These are phyloP conservation scores for Cladophialophora carrionii DNA, from an alignment of 2,329 filamentous ascomycete genomes.

Conservation along the genomic window DNA sequence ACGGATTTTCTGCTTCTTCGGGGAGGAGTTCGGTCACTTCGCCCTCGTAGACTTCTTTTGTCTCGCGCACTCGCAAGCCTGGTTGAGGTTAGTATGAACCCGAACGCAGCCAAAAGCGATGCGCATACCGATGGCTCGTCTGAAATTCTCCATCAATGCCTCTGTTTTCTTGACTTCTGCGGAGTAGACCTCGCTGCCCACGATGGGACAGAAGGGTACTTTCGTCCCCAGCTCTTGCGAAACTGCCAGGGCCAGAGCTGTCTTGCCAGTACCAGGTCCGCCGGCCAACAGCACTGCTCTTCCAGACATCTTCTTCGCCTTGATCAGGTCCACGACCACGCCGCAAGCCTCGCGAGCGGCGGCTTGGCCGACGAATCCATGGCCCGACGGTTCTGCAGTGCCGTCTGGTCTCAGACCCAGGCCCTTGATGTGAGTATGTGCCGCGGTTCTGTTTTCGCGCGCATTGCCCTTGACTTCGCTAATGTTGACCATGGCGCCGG, in stretches of 20 bases:
- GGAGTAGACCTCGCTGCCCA: constrained; percentile 96
- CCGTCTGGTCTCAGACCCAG: constrained; percentile 86
- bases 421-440: constrained; percentile 97
- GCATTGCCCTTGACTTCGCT: constrained; percentile 93
- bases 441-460: constrained; percentile 93
- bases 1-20: constrained; percentile 95
- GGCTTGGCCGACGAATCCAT: constrained; percentile 87
- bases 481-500: constrained; percentile 73
- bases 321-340: constrained; percentile 93
- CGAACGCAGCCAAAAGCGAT: neutral
- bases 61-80: constrained; percentile 91
- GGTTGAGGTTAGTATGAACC: constrained; percentile 12
- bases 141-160: constrained; percentile 98
- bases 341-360: constrained; percentile 92
- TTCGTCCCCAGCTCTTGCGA: constrained; percentile 97
- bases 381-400: constrained; percentile 74
- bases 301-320: constrained; percentile 95
- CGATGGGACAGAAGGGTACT: constrained; percentile 97
- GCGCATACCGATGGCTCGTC: constrained; percentile 79
- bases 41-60: constrained; percentile 98
- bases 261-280: constrained; percentile 95
- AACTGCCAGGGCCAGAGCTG: constrained; percentile 89
- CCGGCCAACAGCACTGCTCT: constrained; percentile 90
- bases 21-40: constrained; percentile 97
- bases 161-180: constrained; percentile 99